Evolutionary conservation across 202 grass and related monocot species (phyloP).

Genomic region (Bolboschoenoplectus hybrid): DNA sequence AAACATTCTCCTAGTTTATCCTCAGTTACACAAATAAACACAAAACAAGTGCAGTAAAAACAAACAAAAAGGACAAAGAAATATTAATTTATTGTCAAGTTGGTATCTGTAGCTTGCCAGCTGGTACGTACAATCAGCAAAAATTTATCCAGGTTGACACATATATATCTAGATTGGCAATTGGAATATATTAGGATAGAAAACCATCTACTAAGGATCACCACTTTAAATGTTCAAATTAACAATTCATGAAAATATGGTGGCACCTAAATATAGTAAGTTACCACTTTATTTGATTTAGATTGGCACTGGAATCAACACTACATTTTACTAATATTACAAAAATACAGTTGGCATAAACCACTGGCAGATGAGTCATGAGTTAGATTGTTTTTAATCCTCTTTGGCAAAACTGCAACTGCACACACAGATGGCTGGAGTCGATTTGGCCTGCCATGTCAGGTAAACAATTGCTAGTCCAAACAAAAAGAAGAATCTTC

Average conservation of each 20-base stretch:
- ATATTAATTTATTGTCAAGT: background rate
- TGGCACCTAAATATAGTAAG: background rate
- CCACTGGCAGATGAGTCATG: background rate
- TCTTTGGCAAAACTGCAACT: background rate
- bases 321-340: constrained; percentile 10
- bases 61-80: background rate
- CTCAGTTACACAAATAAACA: background rate
- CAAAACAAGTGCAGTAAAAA: background rate
- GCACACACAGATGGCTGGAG: background rate
- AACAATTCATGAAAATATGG: background rate
- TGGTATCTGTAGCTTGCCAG: background rate
- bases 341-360: constrained; percentile 17
- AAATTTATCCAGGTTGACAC: background rate
- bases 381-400: background rate
- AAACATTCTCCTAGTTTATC: background rate
- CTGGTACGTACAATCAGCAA: background rate
- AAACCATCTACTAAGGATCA: background rate
- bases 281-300: background rate
- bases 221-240: background rate
- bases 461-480: background rate
- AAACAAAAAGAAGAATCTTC: background rate
- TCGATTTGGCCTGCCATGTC: background rate
- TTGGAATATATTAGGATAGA: background rate
- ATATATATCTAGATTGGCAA: background rate
- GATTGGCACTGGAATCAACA: background rate